A percentile compares a stretch with the other conserved stretches of the same genome.
These are phyloP conservation scores for Lichtheimia ramosa DNA, from an alignment of 371 early-diverging fungal species.

Conservation along the genomic window DNA sequence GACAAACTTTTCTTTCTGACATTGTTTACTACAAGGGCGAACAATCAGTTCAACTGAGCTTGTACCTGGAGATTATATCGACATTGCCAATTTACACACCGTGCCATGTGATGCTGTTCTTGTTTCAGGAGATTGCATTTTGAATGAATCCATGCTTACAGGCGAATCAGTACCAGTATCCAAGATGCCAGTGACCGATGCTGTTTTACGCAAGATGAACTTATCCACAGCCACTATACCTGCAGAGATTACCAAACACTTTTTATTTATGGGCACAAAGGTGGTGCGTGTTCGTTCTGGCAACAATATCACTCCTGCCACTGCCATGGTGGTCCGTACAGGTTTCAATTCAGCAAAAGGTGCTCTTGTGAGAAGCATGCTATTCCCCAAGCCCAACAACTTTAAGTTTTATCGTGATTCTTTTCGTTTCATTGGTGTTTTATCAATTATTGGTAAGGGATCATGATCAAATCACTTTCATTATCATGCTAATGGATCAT, in stretches of 20 bases:
- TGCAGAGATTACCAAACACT: constrained; percentile 74
- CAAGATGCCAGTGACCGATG: constrained; percentile 75
- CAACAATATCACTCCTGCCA: constrained; percentile 47
- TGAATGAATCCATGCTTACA: constrained; percentile 99
- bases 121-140: constrained; percentile 95
- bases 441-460: constrained; percentile 68
- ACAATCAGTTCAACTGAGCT: constrained; percentile 81
- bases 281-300: constrained; percentile 79
- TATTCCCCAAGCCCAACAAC: constrained; percentile 92
- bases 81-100: constrained; percentile 68
- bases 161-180: constrained; percentile 84
- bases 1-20: background rate
- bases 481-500: background rate
- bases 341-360: constrained; percentile 99
- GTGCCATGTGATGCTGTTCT: constrained; percentile 96
- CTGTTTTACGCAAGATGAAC: constrained; percentile 70
- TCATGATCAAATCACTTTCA: background rate
- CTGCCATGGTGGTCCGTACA: constrained; percentile 89
- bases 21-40: constrained; percentile 36
- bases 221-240: constrained; percentile 68
- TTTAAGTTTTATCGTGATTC: constrained; percentile 96
- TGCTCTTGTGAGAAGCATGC: constrained; percentile 90
- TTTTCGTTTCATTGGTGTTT: constrained; percentile 92
- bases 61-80: constrained; percentile 94
- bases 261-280: constrained; percentile 91